Percentiles rank a stretch among this genome's conserved stretches.
These are phyloP conservation scores for Sophora flavescens DNA, from an alignment of 306 rosid species.

Conservation along the genomic window DNA sequence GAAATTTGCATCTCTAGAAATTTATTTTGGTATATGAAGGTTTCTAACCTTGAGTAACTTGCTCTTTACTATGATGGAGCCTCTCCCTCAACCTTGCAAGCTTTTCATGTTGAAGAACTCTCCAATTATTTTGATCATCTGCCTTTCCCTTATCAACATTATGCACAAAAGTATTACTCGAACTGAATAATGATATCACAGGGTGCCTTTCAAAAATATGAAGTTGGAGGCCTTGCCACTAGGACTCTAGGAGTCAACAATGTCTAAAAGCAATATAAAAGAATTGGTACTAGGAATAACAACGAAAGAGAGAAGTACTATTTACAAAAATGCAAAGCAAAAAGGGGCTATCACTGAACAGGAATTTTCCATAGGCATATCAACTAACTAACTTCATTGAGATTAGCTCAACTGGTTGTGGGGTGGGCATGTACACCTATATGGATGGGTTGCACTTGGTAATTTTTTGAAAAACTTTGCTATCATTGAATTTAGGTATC, in stretches of 20 bases:
- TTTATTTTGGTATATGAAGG: neutral
- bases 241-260: slow-evolving; percentile 15
- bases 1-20: slow-evolving; percentile 34
- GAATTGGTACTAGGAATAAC: neutral
- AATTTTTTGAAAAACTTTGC: neutral
- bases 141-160: slow-evolving; percentile 75
- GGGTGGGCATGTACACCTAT: neutral
- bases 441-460: neutral
- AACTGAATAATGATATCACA: slow-evolving; percentile 31
- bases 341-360: slow-evolving; percentile 28
- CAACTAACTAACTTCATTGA: neutral
- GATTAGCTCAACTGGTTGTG: slow-evolving; percentile 7
- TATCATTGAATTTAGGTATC: slow-evolving; percentile 3
- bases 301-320: slow-evolving; percentile 12
- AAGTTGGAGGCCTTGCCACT: slow-evolving; percentile 9
- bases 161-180: slow-evolving; percentile 39
- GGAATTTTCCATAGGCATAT: slow-evolving; percentile 7
- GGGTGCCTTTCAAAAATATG: slow-evolving; percentile 32
- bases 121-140: slow-evolving; percentile 88
- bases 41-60: slow-evolving; percentile 75
- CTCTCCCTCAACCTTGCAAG: slow-evolving; percentile 81
- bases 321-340: slow-evolving; percentile 9
- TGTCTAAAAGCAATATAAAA: slow-evolving; percentile 17
- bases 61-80: slow-evolving; percentile 61
- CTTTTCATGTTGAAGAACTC: slow-evolving; percentile 82